These are phyloP conservation scores for Boeremia lycopersici DNA, from an alignment of 2,329 filamentous ascomycete genomes.

Conservation along the genomic window DNA sequence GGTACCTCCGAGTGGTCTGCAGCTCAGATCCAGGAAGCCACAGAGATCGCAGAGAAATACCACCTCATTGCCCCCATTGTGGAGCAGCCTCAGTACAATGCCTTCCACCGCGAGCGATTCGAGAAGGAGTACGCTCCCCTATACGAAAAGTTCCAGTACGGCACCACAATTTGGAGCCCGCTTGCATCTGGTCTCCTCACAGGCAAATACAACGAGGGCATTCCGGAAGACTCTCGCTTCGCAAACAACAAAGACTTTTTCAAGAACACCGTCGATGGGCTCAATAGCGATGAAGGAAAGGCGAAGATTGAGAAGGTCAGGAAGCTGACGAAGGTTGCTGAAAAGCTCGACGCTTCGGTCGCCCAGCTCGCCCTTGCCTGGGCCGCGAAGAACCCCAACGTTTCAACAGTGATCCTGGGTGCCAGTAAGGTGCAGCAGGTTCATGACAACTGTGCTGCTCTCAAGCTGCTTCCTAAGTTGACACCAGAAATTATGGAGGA, in stretches of 20 bases:
- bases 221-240: conserved; percentile 66
- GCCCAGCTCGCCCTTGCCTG: conserved; percentile 64
- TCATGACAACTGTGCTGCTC: conserved; percentile 55
- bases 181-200: conserved; percentile 63
- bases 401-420: conserved; percentile 63
- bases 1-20: conserved; percentile 66
- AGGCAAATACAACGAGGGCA: conserved; percentile 69
- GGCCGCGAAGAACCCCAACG: conserved; percentile 64
- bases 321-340: conserved; percentile 58
- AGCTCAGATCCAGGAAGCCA: conserved; percentile 64
- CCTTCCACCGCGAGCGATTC: conserved; percentile 65
- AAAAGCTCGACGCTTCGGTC: conserved; percentile 55
- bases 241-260: conserved; percentile 64
- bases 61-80: conserved; percentile 64
- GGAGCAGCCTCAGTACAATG: conserved; percentile 66
- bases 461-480: conserved; percentile 50
- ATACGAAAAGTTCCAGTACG: conserved; percentile 62
- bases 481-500: conserved; percentile 49
- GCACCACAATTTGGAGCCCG: conserved; percentile 63
- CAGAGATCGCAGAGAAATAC: conserved; percentile 66
- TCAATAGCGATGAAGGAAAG: conserved; percentile 57
- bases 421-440: conserved; percentile 58
- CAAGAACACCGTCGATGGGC: conserved; percentile 59
- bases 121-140: conserved; percentile 66
- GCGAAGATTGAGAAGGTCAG: conserved; percentile 64